phyloP scores from a whole-genome alignment of 2,329 filamentous ascomycete species.

The Colletotrichum magnum region DNA sequence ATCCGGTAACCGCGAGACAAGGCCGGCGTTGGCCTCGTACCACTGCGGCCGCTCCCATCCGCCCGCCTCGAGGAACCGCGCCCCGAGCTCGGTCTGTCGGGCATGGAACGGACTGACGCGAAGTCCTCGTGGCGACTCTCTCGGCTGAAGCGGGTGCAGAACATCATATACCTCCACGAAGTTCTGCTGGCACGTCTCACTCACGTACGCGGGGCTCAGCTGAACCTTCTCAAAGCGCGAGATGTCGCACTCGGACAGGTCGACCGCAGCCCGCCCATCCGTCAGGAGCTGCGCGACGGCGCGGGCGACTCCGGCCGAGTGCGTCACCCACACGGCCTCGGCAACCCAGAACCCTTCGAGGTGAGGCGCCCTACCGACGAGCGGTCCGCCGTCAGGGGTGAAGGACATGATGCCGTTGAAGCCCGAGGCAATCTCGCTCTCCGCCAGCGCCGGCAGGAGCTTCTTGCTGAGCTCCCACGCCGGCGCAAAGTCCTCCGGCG shows the following conservation, averaged over 20 bases:
- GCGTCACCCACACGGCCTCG: slow-evolving; percentile 77
- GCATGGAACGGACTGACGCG: slow-evolving; percentile 71
- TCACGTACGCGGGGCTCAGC: slow-evolving; percentile 67
- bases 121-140: slow-evolving; percentile 69
- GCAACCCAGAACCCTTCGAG: slow-evolving; percentile 75
- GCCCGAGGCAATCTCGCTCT: slow-evolving; percentile 68
- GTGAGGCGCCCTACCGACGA: slow-evolving; percentile 70
- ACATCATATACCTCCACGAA: slow-evolving; percentile 78
- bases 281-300: slow-evolving; percentile 73
- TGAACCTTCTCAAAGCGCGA: slow-evolving; percentile 74
- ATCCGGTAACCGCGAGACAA: slow-evolving; percentile 65
- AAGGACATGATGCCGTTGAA: slow-evolving; percentile 79
- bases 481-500: slow-evolving; percentile 70
- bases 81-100: slow-evolving; percentile 68
- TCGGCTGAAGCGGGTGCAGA: slow-evolving; percentile 71
- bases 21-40: slow-evolving; percentile 69
- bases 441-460: slow-evolving; percentile 65
- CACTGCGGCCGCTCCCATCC: slow-evolving; percentile 76
- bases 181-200: slow-evolving; percentile 71
- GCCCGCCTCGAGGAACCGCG: slow-evolving; percentile 71
- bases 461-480: slow-evolving; percentile 71
- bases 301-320: slow-evolving; percentile 74
- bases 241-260: slow-evolving; percentile 72
- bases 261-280: slow-evolving; percentile 66
- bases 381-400: slow-evolving; percentile 73